Base-by-base conservation (phyloP, 495 filamentous ascomycete species). In the Tetracladium setigerum region DNA sequence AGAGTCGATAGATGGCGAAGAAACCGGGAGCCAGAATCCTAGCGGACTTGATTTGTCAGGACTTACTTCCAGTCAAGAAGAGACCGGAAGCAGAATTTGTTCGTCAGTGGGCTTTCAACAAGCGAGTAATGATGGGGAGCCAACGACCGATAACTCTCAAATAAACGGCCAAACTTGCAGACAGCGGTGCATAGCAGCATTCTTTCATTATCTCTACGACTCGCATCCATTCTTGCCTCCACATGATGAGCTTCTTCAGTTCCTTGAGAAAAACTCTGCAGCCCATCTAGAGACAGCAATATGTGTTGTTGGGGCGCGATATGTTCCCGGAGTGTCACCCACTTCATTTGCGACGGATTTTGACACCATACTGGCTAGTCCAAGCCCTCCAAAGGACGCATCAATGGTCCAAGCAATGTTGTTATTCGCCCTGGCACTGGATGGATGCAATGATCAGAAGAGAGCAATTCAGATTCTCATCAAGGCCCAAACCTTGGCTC, bases 321-420 rank as follows among this genome's bases (percentile, higher is more conserved):
- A 73, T 49, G 68, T 70, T 16, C 70, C 68, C 30, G 62, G 69
- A 8, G 60, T 67, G 22, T 60, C 62, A 24, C 70, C 68, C 1
- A 72, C 75, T 7, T 68, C 68, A 39, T 78, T 77, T 34, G 76
- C 60, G 9, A 55, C 73, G 19, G 69, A 78, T 14, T 74, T 79
- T 5, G 69, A 82, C 50, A 57, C 67, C 15, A 61, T 69, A 5
- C 61, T 74, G 27, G 71, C 77, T 38, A 66, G 67, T 17, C 61
- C 67, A 3, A 65, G 61, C 12, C 65, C 66, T 13, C 49, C 69
- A 12, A 72, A 73, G 51, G 76, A 83, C 53, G 80, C 77, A 4
- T 86, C 79, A 56, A 65, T 76, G 44, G 75, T 91, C 5, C 88
- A 95, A 64, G 81, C 86, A 0, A 67, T 89, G 47, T 60, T 92